A percentile compares a stretch with the other conserved stretches of the same genome.
These are phyloP conservation scores for Boletus rubroflammeus DNA, from an alignment of 768 basidiomycete genomes.

Conservation along the genomic window DNA sequence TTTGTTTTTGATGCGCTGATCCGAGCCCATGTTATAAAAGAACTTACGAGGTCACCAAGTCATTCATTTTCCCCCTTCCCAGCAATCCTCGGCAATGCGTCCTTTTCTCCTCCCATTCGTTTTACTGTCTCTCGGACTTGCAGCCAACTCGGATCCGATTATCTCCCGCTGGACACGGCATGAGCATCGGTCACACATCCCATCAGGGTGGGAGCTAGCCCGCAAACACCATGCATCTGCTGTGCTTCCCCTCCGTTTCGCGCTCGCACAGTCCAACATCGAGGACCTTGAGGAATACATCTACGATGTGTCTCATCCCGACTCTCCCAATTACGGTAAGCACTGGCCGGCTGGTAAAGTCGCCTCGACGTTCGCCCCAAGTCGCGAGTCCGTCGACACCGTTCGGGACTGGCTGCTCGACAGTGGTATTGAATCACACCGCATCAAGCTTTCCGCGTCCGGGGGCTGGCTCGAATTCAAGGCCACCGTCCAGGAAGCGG, in stretches of 20 bases:
- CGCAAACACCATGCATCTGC: slow-evolving; percentile 31
- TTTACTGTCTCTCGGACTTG: slow-evolving; percentile 20
- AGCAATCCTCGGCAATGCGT: slow-evolving; percentile 14
- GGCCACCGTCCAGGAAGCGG: slow-evolving; percentile 41
- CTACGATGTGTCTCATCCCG: slow-evolving; percentile 41
- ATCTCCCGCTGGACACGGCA: slow-evolving; percentile 10
- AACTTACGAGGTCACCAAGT: background rate
- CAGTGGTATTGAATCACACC: slow-evolving; percentile 34
- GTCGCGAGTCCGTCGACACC: slow-evolving; percentile 31
- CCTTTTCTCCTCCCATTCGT: slow-evolving; percentile 21
- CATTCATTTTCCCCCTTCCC: background rate
- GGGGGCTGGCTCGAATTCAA: slow-evolving; percentile 41
- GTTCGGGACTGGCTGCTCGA: slow-evolving; percentile 41
- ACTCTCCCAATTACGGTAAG: slow-evolving; percentile 42
- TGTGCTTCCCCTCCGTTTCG: slow-evolving; percentile 43
- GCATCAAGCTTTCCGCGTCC: slow-evolving; percentile 32
- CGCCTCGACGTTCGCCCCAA: slow-evolving; percentile 42
- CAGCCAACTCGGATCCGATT: slow-evolving; percentile 1
- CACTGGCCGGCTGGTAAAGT: slow-evolving; percentile 42
- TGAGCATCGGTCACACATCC: slow-evolving; percentile 31
- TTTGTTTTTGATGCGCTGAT: background rate
- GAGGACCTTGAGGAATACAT: slow-evolving; percentile 39
- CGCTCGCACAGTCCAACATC: slow-evolving; percentile 41
- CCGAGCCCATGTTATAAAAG: background rate
- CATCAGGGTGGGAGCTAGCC: slow-evolving; percentile 36